Evolutionary conservation across 805 yeast species (phyloP), one percentile per base, ranked within the genome.

Genomic region (Saccharomycopsis vini): DNA sequence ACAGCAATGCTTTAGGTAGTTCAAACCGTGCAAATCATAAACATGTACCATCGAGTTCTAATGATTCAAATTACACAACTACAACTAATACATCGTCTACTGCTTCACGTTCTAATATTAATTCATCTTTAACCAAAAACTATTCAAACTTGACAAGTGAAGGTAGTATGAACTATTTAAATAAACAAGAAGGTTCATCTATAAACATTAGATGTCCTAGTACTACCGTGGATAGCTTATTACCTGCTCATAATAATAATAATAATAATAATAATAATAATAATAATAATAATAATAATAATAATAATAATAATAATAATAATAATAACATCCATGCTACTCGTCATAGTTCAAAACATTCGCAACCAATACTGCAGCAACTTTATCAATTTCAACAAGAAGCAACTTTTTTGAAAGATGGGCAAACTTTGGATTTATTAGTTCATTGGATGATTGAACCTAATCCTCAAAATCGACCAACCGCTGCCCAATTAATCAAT

Each of bases 391-490:
- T n/a, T n/a, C n/a, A n/a, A n/a, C n/a, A n/a, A n/a, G n/a, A n/a
- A n/a, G n/a, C 33, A 1, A 71, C 71, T 47, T 90, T 94, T 62
- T 71, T 92, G 55, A 69, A 78, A 19, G 83, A 81, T 59, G 81
- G 82, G 12, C 69, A 78, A 39, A 75, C 85, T 4, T 66, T 92
- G 36, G 98, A 92, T 61, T 69, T 69, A 44, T 61, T 87, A 36
- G 97, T 92, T 18, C 75, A 76, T 57, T 81, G 85, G 77, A 88
- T 92, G 97, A 76, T 89, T 47, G 75, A 77, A 45, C 97, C 97
- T 3, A 74, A 77, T 51, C 95, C 95, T 5, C 68, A 64, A 35
- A 73, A 73, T 42, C 68, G 98, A 50, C 95, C 96, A n/a, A 76
- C 81, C 4, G 92, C 95, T 0, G 71, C 66, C 20, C 75, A 78